A percentile compares a stretch with the other conserved stretches of the same genome.
Conservation (phyloP, 495 filamentous ascomycete species). For the Neurospora sublineolata region DNA sequence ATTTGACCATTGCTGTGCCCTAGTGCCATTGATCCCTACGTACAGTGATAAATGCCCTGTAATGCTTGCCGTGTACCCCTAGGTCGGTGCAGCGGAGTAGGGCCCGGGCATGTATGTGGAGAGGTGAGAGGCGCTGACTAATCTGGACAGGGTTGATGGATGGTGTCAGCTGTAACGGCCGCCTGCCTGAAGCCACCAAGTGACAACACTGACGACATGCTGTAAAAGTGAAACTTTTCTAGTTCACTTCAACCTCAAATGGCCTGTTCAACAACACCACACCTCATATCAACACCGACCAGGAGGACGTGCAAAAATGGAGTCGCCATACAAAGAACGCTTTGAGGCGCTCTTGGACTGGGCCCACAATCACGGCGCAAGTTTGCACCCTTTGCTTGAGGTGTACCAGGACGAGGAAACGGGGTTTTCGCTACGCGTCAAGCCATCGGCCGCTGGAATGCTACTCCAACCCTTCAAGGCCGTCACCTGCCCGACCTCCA, state of each 20-base stretch:
- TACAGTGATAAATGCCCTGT: background rate
- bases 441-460: conserved; percentile 6
- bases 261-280: background rate
- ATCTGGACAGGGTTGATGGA: background rate
- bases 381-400: conserved; percentile 31
- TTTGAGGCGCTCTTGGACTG: conserved; percentile 19
- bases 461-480: conserved; percentile 20
- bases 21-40: background rate
- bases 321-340: conserved; percentile 7
- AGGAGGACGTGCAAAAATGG: conserved; percentile 8
- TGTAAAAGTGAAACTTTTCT: background rate
- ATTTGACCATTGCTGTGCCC: background rate
- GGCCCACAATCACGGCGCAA: conserved; percentile 25
- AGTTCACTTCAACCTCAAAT: background rate
- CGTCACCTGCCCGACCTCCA: conserved; percentile 26
- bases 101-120: background rate
- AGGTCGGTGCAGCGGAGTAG: background rate
- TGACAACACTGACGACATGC: background rate
- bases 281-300: background rate
- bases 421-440: conserved; percentile 33
- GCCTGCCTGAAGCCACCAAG: background rate
- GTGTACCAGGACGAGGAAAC: conserved; percentile 33
- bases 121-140: background rate
- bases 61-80: background rate
- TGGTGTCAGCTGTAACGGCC: background rate